These are phyloP conservation scores for Jatropha multifida DNA, from an alignment of 441 rosid genomes.

Conservation along the genomic window DNA sequence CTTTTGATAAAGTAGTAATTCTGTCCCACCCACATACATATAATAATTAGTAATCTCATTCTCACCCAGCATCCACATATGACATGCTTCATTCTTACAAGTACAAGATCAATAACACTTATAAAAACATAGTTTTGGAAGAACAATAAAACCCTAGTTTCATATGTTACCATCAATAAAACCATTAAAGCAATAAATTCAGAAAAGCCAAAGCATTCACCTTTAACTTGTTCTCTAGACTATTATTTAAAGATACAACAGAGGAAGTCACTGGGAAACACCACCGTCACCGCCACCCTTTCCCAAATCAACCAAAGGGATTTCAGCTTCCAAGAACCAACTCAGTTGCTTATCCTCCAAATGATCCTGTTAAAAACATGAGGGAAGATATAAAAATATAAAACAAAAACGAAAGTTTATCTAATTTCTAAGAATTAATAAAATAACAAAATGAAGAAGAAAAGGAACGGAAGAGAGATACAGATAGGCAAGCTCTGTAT, in stretches of 20 bases:
- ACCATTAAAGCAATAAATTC: not conserved
- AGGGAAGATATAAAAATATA: not conserved
- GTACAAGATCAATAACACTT: not conserved
- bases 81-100: not conserved
- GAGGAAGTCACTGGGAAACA: constrained; percentile 18
- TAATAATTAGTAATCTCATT: not conserved
- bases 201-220: not conserved
- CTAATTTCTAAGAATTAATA: not conserved
- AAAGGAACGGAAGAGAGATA: constrained; percentile 23
- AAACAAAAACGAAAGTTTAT: not conserved
- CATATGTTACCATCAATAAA: not conserved
- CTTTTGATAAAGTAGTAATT: not conserved
- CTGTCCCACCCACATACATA: not conserved
- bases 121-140: not conserved
- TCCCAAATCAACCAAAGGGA: constrained; percentile 31
- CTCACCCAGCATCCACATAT: not conserved
- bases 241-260: constrained; percentile 1
- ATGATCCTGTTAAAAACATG: constrained; percentile 50
- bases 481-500: constrained; percentile 78
- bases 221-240: not conserved
- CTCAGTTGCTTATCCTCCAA: constrained; percentile 74
- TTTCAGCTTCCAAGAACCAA: constrained; percentile 67
- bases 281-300: constrained; percentile 24
- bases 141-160: not conserved
- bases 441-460: not conserved